Evolutionary conservation across 768 basidiomycete genomes (phyloP), one percentile per base, ranked within the genome.

Genomic region (Trametes maxima): DNA sequence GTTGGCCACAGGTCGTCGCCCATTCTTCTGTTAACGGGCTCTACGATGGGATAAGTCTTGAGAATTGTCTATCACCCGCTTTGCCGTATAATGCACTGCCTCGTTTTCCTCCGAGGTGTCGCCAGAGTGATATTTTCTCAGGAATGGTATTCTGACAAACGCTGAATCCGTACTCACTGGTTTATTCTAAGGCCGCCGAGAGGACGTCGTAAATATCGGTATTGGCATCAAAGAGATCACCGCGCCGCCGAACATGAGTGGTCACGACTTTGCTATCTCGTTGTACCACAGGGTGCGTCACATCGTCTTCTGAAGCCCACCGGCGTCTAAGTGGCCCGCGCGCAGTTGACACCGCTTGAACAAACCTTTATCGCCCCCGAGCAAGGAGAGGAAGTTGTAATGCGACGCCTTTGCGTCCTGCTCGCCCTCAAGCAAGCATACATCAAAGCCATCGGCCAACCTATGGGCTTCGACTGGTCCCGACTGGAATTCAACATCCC

Each of bases 401-500:
- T 94, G 36, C 86, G 90, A 12, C 83, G 92, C 1, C 77, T 94
- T 3, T 89, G 84, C 72, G 88, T 92, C 70, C 78, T 92, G 49
- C 84, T 94, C 37, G 83, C 91, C 1, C 80, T 94, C 69, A 94
- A 94, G 67, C 79, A 87, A 21, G 85, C 92, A 3, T 93, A 94
- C 73, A 87, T 92, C 75, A 86, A 87, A 66, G 92, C 92, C 0
- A 87, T 93, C 62, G 92, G 90, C 2, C 91, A 92, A 63, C 85
- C 89, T 5, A 74, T 85, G 16, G 90, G 89, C 0, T 92, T 94
- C 71, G 90, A 93, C 76, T 90, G 81, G 75, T 85, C 87, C 5
- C 86, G 91, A 2, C 84, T 94, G 63, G 89, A 93, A 65, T 92
- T 92, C 78, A 85, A 92, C 73, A 82, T 93, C 48, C 79, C 87